Evolutionary conservation across 116 monocot species (phyloP), one percentile per base, ranked within the genome.

Genomic region (Zostera marina): DNA sequence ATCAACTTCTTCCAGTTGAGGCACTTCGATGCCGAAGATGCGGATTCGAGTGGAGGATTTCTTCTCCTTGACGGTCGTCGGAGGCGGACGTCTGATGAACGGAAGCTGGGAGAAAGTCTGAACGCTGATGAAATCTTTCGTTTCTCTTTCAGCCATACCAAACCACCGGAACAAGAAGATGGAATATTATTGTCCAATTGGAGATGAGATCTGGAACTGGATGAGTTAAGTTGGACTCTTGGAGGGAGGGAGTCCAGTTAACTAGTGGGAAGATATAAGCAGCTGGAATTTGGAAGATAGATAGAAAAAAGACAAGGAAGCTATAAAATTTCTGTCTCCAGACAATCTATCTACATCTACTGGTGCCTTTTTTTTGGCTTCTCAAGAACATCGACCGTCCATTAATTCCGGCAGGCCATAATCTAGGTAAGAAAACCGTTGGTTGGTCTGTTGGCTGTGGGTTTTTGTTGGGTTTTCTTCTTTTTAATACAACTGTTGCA

Each of bases 91-190:
- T 5, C 91, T 79, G 67, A 79, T 74, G 76, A 84, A 90, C 25
- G 90, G 90, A 22, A 90, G 85, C 75, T 90, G 81, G 21, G 90
- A 90, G 72, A 85, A 90, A 76, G 81, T 71, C 47, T 81, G 74
- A 7, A 81, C 81, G 42, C 43, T 65, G 76, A 79, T 91, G 74
- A 85, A 75, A 68, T 85, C 76, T 26, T 60, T 47, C 22, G 83
- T 76, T 65, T 79, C 79, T 56, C 53, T 64, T 45, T 81, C 73
- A 46, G 72, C 62, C 75, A 73, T 78, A 11, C 45, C 19, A 5
- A 32, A 3, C 32, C 4, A 32, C 44, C 22, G 38, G 56, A 56
- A 9, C 5, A 56, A 26, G 38, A 38, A 25, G 5, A 13, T 24
- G 14, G 4, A 32, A 32, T 3, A 32, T 5, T 5, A 32, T 2